Evolutionary conservation across 768 basidiomycete genomes (phyloP).

Genomic region (Gyrodon lividus): DNA sequence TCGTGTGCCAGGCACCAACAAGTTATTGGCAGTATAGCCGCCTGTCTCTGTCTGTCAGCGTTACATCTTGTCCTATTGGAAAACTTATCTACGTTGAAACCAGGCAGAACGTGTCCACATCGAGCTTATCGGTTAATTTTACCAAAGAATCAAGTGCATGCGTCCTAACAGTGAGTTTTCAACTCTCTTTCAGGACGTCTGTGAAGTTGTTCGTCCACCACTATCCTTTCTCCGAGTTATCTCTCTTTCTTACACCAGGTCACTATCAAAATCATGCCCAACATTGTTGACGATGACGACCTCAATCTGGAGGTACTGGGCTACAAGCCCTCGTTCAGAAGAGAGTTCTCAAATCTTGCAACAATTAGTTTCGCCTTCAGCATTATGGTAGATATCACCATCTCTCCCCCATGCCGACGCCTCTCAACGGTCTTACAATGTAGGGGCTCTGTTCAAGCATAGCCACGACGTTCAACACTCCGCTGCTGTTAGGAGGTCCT

Average conservation of each 20-base stretch:
- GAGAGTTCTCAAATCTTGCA: slow-evolving; percentile 84
- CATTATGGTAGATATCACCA: slow-evolving; percentile 53
- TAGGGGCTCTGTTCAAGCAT: slow-evolving; percentile 74
- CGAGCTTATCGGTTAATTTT: too few relatives aligned
- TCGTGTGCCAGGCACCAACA: too few relatives aligned
- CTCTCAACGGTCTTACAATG: background rate
- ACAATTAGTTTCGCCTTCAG: slow-evolving; percentile 76
- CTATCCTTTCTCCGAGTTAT: background rate
- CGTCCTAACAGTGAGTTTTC: too few relatives aligned
- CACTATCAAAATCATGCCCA: slow-evolving; percentile 1
- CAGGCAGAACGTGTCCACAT: too few relatives aligned
- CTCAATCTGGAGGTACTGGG: slow-evolving; percentile 63
- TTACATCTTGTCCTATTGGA: too few relatives aligned
- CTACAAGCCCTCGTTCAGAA: slow-evolving; percentile 77
- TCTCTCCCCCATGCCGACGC: background rate
- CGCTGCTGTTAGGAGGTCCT: slow-evolving; percentile 66
- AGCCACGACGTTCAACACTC: slow-evolving; percentile 77
- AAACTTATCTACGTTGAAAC: too few relatives aligned
- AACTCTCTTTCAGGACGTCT: too few relatives aligned
- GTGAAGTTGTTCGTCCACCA: too few relatives aligned
- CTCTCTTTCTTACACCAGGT: background rate
- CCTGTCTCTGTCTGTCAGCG: too few relatives aligned
- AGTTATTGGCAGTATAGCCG: too few relatives aligned
- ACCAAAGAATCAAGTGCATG: too few relatives aligned
- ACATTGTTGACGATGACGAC: slow-evolving; percentile 53